These are phyloP conservation scores for Stylosanthes scabra DNA, from an alignment of 331 rosid species.

Conservation along the genomic window DNA sequence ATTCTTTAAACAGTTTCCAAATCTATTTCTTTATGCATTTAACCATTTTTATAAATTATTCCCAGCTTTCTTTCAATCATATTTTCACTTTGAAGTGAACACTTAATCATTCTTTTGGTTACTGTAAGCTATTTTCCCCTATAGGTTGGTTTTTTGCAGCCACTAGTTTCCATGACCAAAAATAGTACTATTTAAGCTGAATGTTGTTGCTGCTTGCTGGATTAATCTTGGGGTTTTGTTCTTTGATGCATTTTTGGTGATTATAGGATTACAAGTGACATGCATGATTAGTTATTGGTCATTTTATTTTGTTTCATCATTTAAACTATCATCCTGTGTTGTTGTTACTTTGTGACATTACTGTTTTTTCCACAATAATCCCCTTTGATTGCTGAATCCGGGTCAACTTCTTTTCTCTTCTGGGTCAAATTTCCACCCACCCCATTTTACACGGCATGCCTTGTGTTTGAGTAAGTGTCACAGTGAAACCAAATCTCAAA, in stretches of 20 bases:
- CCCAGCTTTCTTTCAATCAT: neutral
- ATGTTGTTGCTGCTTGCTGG: slow-evolving; percentile 20
- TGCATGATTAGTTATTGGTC: slow-evolving; percentile 34
- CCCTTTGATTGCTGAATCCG: slow-evolving; percentile 39
- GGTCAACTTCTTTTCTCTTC: slow-evolving; percentile 28
- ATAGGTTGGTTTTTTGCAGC: slow-evolving; percentile 17
- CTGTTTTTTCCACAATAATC: slow-evolving; percentile 9
- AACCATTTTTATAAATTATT: neutral
- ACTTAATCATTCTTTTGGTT: slow-evolving; percentile 34
- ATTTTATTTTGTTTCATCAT: neutral
- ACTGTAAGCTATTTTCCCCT: slow-evolving; percentile 26
- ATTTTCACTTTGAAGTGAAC: slow-evolving; percentile 26
- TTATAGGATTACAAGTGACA: slow-evolving; percentile 13
- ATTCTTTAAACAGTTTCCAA: slow-evolving; percentile 34
- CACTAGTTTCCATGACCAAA: slow-evolving; percentile 11
- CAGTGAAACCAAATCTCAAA: slow-evolving; percentile 13
- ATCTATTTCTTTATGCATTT: slow-evolving; percentile 27
- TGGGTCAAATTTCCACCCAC: slow-evolving; percentile 16
- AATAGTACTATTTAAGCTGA: neutral
- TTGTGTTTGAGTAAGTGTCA: slow-evolving; percentile 34
- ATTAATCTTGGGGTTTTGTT: slow-evolving; percentile 27
- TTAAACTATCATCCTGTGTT: neutral
- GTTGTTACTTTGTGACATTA: slow-evolving; percentile 1
- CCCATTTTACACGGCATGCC: slow-evolving; percentile 41
- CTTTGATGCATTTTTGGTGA: slow-evolving; percentile 4